Evolutionary conservation across 106 monocot genomes (phyloP).

Genomic region (Allium fistulosum): DNA sequence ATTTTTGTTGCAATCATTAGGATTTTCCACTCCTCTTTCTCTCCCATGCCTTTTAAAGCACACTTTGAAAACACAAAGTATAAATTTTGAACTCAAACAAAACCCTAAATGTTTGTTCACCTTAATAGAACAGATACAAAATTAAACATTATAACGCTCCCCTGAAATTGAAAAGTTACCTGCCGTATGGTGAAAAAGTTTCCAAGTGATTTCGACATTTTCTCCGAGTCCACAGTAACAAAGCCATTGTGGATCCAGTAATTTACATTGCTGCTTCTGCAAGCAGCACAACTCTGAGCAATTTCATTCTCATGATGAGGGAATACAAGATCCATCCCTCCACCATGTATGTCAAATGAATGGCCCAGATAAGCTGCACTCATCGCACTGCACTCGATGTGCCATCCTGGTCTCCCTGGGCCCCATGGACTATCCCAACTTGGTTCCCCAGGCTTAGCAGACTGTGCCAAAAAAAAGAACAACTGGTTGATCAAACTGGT

Average conservation of each 20-base stretch:
- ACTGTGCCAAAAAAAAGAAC: constrained; percentile 12
- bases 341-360: constrained; percentile 97
- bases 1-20: too few relatives aligned
- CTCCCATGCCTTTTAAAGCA: too few relatives aligned
- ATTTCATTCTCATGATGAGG: constrained; percentile 99
- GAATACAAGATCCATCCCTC: constrained; percentile 90
- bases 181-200: constrained; percentile 90
- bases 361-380: constrained; percentile 81
- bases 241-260: constrained; percentile 97
- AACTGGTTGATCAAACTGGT: background rate
- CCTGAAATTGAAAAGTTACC: constrained; percentile 21
- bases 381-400: constrained; percentile 99
- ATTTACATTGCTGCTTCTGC: constrained; percentile 47
- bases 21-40: too few relatives aligned
- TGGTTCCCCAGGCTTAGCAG: constrained; percentile 84
- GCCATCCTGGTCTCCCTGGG: constrained; percentile 95
- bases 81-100: too few relatives aligned
- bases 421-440: constrained; percentile 98
- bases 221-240: constrained; percentile 78
- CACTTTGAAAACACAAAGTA: too few relatives aligned
- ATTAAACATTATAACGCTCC: too few relatives aligned
- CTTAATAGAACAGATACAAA: too few relatives aligned
- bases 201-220: constrained; percentile 92
- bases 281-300: constrained; percentile 95
- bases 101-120: too few relatives aligned